phyloP scores from a whole-genome alignment of 768 basidiomycete species.

The Tremella fuciformis region DNA sequence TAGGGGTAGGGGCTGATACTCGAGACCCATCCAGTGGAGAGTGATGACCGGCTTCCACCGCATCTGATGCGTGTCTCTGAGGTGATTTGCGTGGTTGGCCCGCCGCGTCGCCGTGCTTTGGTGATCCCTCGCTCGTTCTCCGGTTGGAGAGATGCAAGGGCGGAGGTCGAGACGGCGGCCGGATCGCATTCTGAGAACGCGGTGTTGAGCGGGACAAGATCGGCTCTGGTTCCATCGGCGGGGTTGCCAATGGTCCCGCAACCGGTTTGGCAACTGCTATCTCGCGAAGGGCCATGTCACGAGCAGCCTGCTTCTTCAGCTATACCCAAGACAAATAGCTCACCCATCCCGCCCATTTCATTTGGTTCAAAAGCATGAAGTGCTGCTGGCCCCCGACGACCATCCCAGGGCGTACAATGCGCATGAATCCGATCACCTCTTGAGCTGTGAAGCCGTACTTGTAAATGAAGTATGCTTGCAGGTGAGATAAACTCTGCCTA shows the following conservation, averaged over 20 bases:
- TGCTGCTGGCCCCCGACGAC: constrained; percentile 51
- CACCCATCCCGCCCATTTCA: constrained; percentile 48
- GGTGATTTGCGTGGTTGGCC: constrained; percentile 45
- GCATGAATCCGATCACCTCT: constrained; percentile 97
- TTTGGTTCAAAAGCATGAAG: constrained; percentile 46
- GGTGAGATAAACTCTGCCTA: neutral
- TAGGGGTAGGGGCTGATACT: too few species aligned
- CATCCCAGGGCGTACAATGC: constrained; percentile 81
- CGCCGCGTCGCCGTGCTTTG: constrained; percentile 33
- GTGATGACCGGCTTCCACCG: neutral
- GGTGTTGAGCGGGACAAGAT: neutral
- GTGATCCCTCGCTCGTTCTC: neutral
- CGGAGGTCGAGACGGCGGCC: constrained; percentile 1
- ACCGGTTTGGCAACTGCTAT: constrained; percentile 17
- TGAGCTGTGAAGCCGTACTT: constrained; percentile 95
- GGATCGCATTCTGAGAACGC: neutral
- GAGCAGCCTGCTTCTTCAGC: constrained; percentile 34
- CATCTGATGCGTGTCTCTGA: constrained; percentile 8
- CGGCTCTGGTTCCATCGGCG: constrained; percentile 25
- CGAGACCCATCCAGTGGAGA: too few species aligned
- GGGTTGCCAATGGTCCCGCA: constrained; percentile 34
- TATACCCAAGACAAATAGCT: constrained; percentile 10
- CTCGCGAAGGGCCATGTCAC: constrained; percentile 32
- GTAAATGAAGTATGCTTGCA: constrained; percentile 89
- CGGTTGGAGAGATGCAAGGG: neutral